Conservation (phyloP, 1,284 basidiomycete species). For the Somion occarium region DNA sequence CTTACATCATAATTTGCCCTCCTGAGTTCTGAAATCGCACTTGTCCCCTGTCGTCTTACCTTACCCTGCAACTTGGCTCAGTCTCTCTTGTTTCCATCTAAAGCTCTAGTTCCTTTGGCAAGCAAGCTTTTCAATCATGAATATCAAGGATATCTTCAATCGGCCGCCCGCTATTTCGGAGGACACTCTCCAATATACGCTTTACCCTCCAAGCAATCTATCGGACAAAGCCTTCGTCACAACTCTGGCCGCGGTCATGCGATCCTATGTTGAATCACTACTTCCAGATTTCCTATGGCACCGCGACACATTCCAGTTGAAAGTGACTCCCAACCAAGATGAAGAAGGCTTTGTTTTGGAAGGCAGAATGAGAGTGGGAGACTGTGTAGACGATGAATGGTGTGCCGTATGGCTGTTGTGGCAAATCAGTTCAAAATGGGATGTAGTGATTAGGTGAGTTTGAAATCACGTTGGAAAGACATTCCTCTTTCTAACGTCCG, state of each 20-base stretch:
- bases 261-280: conserved; percentile 49
- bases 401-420: conserved; percentile 83
- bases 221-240: conserved; percentile 59
- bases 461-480: conserved; percentile 6
- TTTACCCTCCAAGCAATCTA: conserved; percentile 54
- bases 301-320: conserved; percentile 82
- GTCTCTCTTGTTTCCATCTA: no score
- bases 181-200: conserved; percentile 74
- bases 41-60: no score
- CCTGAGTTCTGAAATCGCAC: no score
- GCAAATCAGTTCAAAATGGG: conserved; percentile 73
- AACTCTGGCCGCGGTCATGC: conserved; percentile 67
- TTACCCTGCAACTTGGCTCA: no score
- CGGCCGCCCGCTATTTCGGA: conserved; percentile 75
- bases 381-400: conserved; percentile 97
- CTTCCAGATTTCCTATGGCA: conserved; percentile 82
- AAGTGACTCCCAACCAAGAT: conserved; percentile 49
- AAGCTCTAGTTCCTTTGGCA: no score
- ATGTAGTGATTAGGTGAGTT: conserved; percentile 68
- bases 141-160: conserved; percentile 52
- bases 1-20: background rate
- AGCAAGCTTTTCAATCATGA: no score
- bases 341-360: conserved; percentile 52
- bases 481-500: conserved; percentile 8
- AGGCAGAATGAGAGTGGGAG: conserved; percentile 84